Conservation (phyloP, 371 early-diverging fungal genomes). For the Circinella umbellata region DNA sequence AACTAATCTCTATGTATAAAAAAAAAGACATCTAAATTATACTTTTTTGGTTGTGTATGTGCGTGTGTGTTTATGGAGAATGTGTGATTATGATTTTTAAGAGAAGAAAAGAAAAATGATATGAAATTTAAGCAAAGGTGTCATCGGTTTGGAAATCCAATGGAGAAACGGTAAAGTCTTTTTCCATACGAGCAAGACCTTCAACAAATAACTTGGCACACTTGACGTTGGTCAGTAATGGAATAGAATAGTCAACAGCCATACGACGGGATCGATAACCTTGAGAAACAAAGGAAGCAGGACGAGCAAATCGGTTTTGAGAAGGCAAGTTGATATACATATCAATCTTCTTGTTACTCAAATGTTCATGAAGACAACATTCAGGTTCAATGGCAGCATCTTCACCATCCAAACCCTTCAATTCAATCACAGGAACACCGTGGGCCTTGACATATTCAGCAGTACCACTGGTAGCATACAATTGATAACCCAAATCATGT, state of each 20-base stretch:
- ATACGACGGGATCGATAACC: conserved; percentile 84
- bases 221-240: conserved; percentile 85
- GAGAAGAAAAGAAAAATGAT: neutral
- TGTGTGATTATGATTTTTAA: neutral
- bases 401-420: conserved; percentile 72
- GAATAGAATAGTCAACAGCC: conserved; percentile 89
- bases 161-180: neutral
- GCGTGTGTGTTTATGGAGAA: too few species aligned
- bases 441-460: conserved; percentile 94
- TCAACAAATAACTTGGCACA: conserved; percentile 84
- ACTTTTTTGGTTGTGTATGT: too few species aligned
- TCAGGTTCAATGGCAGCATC: conserved; percentile 57
- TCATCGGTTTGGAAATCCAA: conserved; percentile 16
- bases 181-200: conserved; percentile 55
- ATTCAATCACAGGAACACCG: conserved; percentile 84
- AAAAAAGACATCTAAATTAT: too few species aligned
- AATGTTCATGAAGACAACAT: conserved; percentile 59
- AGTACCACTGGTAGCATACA: conserved; percentile 85
- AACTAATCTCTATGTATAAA: too few species aligned
- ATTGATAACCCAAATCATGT: conserved; percentile 65
- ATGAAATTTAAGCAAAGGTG: conserved; percentile 17
- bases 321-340: conserved; percentile 95
- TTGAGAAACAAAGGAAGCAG: conserved; percentile 70
- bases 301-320: conserved; percentile 89
- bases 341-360: conserved; percentile 89